Base-by-base conservation (phyloP, 164 flowering plant genomes). In the Santalum album region DNA sequence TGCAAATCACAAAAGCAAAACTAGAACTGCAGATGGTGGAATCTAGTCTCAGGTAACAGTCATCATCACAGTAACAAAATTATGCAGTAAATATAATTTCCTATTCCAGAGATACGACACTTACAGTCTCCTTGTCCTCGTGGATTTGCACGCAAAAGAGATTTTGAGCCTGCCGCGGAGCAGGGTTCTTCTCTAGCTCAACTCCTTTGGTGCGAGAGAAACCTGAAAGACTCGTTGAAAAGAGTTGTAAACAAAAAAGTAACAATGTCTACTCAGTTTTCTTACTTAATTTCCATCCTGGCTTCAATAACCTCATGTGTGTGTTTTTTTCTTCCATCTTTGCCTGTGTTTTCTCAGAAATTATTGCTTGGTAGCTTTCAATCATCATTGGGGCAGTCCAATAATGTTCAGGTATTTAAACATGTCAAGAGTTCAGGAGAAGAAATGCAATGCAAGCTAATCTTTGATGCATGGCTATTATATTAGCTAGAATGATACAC, bases 121-220 rank as follows among this genome's bases (percentile, higher is more conserved):
- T n/a, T n/a, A n/a, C n/a, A 42, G 19, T 18, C 6, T 45, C 9
- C 20, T 17, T 43, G 54, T 3, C 24, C n/a, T 7, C 19, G 2
- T 36, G 40, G 40, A 12, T 36, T 36, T 36, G 34, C 9, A 29
- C 9, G 1, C 15, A 6, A 36, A 6, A 61, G 65, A 58, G 59
- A 61, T 39, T 61, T 53, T 61, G 65, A 61, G 44, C 26, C 51
- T 6, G 57, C 22, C 29, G 54, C 65, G 19, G 49, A 54, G 3
- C 54, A 47, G 22, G 65, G 47, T 21, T 59, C 65, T 48, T 61
- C 65, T 1, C 45, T 61, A 9, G 58, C 56, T 34, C 60, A 55
- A 20, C 23, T 51, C 17, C 29, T 39, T 1, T 62, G 66, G 66
- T 62, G 66, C 10, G 60, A 62, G 26, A 62, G 60, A 44, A 56